These are phyloP conservation scores for Ochromonas danica DNA, from an alignment of 108 stramenopile species.

Conservation along the genomic window DNA sequence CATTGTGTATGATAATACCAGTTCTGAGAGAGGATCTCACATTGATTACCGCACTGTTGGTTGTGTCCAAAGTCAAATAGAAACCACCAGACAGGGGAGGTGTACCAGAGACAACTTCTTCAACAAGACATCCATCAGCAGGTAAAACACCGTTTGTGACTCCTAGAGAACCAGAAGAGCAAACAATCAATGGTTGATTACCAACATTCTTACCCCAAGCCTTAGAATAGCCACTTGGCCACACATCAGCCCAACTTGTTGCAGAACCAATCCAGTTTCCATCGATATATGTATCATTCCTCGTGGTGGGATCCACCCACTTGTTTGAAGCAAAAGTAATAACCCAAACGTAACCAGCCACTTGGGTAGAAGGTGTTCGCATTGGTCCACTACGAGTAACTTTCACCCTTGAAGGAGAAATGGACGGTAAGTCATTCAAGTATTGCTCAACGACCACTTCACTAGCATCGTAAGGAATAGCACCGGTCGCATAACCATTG, in stretches of 20 bases:
- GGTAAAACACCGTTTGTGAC: slow-evolving; percentile 65
- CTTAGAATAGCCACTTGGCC: slow-evolving; percentile 70
- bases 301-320: slow-evolving; percentile 68
- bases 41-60: slow-evolving; percentile 57
- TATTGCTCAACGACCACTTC: slow-evolving; percentile 63
- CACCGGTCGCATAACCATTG: slow-evolving; percentile 68
- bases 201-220: slow-evolving; percentile 83
- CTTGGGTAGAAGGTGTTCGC: slow-evolving; percentile 54
- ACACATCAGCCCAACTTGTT: slow-evolving; percentile 60
- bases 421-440: slow-evolving; percentile 64
- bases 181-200: slow-evolving; percentile 58
- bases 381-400: slow-evolving; percentile 61
- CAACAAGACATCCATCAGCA: slow-evolving; percentile 62
- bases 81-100: slow-evolving; percentile 71
- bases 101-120: slow-evolving; percentile 62
- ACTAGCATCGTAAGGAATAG: slow-evolving; percentile 62
- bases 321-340: slow-evolving; percentile 68
- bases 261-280: slow-evolving; percentile 68
- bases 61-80: slow-evolving; percentile 67
- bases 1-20: slow-evolving; percentile 70
- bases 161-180: slow-evolving; percentile 58
- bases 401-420: slow-evolving; percentile 65
- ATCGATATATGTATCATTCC: slow-evolving; percentile 54
- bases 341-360: slow-evolving; percentile 71
- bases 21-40: slow-evolving; percentile 55